Percentiles rank a stretch among this genome's conserved stretches.
phyloP scores from a whole-genome alignment of 768 basidiomycete species.

The Amanita rimosa region DNA sequence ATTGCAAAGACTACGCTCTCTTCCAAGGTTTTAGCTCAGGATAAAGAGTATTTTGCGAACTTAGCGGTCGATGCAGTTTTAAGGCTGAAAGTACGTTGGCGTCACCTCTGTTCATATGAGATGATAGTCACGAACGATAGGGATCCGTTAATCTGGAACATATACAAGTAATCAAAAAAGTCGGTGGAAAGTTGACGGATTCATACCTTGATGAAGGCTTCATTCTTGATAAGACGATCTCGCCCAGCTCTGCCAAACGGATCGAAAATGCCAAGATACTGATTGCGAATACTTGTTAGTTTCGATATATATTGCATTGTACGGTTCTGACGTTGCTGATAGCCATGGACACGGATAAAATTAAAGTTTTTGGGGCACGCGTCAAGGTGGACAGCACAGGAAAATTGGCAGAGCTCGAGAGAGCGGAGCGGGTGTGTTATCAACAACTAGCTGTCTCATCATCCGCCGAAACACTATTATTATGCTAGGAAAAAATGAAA shows the following conservation, averaged over 20 bases:
- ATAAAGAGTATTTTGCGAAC: constrained; percentile 97
- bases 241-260: constrained; percentile 89
- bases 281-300: constrained; percentile 90
- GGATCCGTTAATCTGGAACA: constrained; percentile 96
- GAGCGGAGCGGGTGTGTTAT: constrained; percentile 70
- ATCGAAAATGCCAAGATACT: constrained; percentile 93
- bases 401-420: constrained; percentile 95
- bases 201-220: constrained; percentile 99
- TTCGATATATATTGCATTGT: background rate
- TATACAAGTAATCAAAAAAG: constrained; percentile 99
- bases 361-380: constrained; percentile 96
- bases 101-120: background rate
- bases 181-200: constrained; percentile 96
- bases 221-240: constrained; percentile 94
- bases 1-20: constrained; percentile 94
- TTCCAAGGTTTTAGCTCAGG: constrained; percentile 92
- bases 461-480: background rate
- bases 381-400: constrained; percentile 94
- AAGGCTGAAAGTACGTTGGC: constrained; percentile 56
- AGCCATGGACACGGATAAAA: constrained; percentile 99
- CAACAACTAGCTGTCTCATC: background rate
- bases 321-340: constrained; percentile 2
- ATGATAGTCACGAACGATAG: constrained; percentile 26
- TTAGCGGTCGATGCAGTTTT: constrained; percentile 96
- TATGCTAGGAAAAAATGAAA: constrained; percentile 95